Evolutionary conservation across 73 alveolate genomes (phyloP).

Genomic region (Tetrahymena borealis): DNA sequence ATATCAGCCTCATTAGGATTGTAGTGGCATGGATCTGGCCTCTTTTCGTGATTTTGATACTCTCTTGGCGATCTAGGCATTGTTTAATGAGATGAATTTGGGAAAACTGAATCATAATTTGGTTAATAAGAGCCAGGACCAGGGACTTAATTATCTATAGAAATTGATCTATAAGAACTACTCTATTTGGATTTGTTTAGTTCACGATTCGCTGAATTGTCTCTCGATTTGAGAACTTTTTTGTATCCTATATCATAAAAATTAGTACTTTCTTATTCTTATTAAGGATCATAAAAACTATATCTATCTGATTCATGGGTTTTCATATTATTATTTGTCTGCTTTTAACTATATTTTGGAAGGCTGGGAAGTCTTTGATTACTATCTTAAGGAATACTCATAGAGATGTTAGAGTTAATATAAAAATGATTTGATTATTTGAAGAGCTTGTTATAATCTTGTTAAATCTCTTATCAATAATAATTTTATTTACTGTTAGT

Average conservation of each 20-base stretch:
- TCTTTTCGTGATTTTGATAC: background rate
- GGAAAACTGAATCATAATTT: background rate
- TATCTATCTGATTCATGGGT: background rate
- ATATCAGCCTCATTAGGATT: background rate
- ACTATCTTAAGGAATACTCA: background rate
- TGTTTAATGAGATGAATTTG: background rate
- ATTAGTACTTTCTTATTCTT: background rate
- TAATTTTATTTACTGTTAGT: too few species aligned
- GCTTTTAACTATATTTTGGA: background rate
- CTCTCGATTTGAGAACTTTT: background rate
- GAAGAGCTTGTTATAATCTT: too few species aligned
- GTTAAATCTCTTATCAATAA: too few species aligned
- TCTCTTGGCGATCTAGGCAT: background rate
- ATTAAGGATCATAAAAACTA: background rate
- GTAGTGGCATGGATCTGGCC: background rate
- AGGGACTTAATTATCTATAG: background rate
- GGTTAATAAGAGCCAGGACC: background rate
- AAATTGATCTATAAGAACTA: background rate
- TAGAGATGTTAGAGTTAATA: too few species aligned
- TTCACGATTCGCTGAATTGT: background rate
- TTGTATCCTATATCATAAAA: background rate
- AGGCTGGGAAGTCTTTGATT: background rate
- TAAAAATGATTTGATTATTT: too few species aligned
- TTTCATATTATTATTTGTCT: background rate
- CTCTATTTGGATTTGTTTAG: background rate